Evolutionary conservation across 2,329 filamentous ascomycete genomes (phyloP).

Genomic region (Onygenales sp.): DNA sequence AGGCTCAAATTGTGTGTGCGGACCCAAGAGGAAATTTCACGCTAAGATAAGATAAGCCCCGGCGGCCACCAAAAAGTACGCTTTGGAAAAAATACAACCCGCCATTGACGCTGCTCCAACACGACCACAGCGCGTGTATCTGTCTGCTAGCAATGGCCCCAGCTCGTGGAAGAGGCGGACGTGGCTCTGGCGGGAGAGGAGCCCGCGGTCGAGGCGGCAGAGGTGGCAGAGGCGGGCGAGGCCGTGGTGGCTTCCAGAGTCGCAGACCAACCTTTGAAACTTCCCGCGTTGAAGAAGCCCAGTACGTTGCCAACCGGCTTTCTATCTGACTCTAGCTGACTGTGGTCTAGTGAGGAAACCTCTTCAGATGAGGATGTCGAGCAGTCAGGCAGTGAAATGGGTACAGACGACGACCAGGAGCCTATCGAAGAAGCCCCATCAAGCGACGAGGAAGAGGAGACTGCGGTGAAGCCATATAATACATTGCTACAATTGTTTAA

Average conservation of each 20-base stretch:
- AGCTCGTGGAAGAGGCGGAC: slow-evolving; percentile 13
- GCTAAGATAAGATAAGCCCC: slow-evolving; percentile 39
- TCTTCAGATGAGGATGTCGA: background rate
- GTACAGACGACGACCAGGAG: slow-evolving; percentile 6
- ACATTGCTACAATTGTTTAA: slow-evolving; percentile 48
- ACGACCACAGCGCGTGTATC: background rate
- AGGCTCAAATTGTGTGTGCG: slow-evolving; percentile 32
- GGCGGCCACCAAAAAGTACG: slow-evolving; percentile 7
- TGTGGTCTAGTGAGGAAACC: background rate
- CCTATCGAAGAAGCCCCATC: slow-evolving; percentile 14
- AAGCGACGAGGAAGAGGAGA: slow-evolving; percentile 31
- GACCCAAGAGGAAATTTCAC: slow-evolving; percentile 29
- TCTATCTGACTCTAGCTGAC: background rate
- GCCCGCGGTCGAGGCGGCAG: slow-evolving; percentile 9
- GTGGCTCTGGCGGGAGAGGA: background rate
- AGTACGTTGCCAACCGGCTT: background rate
- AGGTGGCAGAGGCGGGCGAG: slow-evolving; percentile 23
- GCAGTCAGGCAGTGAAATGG: background rate
- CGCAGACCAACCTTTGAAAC: slow-evolving; percentile 6
- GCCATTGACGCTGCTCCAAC: slow-evolving; percentile 1
- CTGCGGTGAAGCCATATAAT: slow-evolving; percentile 41
- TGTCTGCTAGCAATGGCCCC: slow-evolving; percentile 18
- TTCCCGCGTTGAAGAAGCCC: background rate
- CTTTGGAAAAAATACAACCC: slow-evolving; percentile 12
- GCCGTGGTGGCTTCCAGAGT: slow-evolving; percentile 11